Percentiles rank a stretch among this genome's conserved stretches.
Conservation (phyloP, 257 asterid species). For the Scutellaria baicalensis region DNA sequence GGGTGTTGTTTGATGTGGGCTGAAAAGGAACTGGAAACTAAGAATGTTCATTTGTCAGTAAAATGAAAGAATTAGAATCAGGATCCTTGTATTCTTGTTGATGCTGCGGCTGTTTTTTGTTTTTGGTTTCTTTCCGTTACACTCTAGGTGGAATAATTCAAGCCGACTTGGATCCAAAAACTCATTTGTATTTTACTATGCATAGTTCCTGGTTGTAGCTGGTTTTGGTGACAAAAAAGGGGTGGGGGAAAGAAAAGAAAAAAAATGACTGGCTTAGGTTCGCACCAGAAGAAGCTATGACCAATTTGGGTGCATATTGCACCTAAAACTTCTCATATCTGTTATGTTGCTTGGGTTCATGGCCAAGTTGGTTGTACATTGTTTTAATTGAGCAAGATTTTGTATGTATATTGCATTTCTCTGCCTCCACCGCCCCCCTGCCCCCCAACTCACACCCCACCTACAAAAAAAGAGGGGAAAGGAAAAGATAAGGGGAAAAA, state of each 20-base stretch:
- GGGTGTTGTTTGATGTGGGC: background rate
- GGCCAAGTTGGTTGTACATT: background rate
- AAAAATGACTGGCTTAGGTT: background rate
- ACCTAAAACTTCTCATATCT: background rate
- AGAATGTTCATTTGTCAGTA: too few species aligned
- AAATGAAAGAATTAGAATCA: too few species aligned
- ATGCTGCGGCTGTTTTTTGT: too few species aligned
- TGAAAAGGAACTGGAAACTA: background rate
- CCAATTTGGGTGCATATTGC: background rate
- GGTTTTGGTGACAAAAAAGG: background rate
- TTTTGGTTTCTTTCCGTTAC: too few species aligned
- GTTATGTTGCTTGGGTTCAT: background rate
- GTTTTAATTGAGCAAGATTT: background rate
- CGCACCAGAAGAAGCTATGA: background rate
- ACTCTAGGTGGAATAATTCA: too few species aligned
- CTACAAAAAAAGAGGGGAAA: too few species aligned
- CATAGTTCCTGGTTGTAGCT: background rate
- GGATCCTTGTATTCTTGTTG: too few species aligned
- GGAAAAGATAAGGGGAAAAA: background rate
- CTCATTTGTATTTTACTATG: background rate
- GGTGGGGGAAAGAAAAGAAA: too few species aligned
- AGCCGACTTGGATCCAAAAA: background rate
- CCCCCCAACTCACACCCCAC: too few species aligned
- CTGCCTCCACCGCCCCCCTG: too few species aligned
- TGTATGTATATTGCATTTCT: background rate